phyloP scores from a whole-genome alignment of 2,329 filamentous ascomycete genomes.

The Fusarium abutilonis region DNA sequence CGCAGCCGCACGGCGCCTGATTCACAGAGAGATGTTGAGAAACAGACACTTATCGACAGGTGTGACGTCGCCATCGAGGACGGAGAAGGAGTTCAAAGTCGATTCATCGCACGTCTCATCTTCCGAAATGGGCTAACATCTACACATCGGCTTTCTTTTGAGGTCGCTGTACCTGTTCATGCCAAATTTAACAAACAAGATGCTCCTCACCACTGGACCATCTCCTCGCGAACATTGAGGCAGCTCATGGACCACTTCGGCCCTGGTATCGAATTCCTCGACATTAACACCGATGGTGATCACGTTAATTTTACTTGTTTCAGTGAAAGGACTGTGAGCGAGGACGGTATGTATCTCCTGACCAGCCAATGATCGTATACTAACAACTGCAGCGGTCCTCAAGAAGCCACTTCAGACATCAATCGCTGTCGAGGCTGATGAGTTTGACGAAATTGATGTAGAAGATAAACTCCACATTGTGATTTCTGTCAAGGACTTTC shows the following conservation, averaged over 20 bases:
- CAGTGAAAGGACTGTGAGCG: slow-evolving; percentile 79
- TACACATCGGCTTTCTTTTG: slow-evolving; percentile 80
- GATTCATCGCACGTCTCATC: slow-evolving; percentile 77
- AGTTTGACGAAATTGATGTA: slow-evolving; percentile 79
- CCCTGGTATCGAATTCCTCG: slow-evolving; percentile 81
- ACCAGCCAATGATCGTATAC: background rate
- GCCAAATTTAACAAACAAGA: slow-evolving; percentile 76
- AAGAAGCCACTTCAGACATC: slow-evolving; percentile 85
- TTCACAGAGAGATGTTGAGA: slow-evolving; percentile 64
- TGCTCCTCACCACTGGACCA: slow-evolving; percentile 76
- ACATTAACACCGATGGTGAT: slow-evolving; percentile 78
- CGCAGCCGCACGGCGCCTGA: slow-evolving; percentile 71
- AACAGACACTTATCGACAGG: slow-evolving; percentile 75
- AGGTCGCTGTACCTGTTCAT: slow-evolving; percentile 77
- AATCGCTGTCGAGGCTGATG: slow-evolving; percentile 77
- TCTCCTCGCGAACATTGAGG: slow-evolving; percentile 74
- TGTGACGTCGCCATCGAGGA: slow-evolving; percentile 81
- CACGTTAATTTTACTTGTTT: slow-evolving; percentile 83
- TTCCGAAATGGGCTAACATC: slow-evolving; percentile 82
- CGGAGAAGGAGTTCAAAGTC: slow-evolving; percentile 74
- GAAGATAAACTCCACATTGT: slow-evolving; percentile 81
- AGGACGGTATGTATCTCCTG: slow-evolving; percentile 53
- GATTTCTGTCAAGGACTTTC: slow-evolving; percentile 85
- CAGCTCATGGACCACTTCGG: slow-evolving; percentile 85
- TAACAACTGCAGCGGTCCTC: slow-evolving; percentile 66